phyloP scores from a whole-genome alignment of 345 rosid species.

The Eucalyptus melliodora region DNA sequence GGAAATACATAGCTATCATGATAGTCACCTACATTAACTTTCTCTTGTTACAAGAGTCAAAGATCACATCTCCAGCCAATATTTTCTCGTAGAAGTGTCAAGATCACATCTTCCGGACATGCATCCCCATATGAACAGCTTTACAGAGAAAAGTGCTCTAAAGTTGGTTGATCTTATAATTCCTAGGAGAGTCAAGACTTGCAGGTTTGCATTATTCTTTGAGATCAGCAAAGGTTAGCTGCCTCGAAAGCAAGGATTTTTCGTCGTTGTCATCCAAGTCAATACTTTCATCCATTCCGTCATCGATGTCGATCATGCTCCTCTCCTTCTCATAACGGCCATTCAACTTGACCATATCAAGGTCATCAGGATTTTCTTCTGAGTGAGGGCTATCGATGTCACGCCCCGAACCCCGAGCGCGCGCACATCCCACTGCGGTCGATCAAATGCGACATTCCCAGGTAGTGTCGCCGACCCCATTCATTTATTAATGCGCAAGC shows the following conservation, averaged over 20 bases:
- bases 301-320: conserved; percentile 16
- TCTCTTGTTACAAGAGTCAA: neutral
- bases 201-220: neutral
- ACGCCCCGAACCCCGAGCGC: too few relatives aligned
- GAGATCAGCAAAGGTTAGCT: conserved; percentile 12
- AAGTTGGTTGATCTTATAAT: neutral
- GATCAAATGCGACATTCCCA: too few relatives aligned
- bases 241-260: conserved; percentile 8
- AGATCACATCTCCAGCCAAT: too few relatives aligned
- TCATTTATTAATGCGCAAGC: too few relatives aligned
- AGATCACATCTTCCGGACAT: neutral
- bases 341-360: neutral
- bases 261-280: neutral
- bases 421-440: too few relatives aligned
- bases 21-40: neutral
- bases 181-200: neutral
- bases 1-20: neutral
- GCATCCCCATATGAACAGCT: neutral
- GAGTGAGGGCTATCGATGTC: neutral
- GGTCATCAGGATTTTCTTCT: conserved; percentile 1
- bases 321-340: neutral
- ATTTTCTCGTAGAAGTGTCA: neutral
- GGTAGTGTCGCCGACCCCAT: too few relatives aligned
- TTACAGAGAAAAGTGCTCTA: neutral
- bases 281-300: conserved; percentile 2